phyloP scores from a whole-genome alignment of 257 asterid species.

The Solanum medicagineum region DNA sequence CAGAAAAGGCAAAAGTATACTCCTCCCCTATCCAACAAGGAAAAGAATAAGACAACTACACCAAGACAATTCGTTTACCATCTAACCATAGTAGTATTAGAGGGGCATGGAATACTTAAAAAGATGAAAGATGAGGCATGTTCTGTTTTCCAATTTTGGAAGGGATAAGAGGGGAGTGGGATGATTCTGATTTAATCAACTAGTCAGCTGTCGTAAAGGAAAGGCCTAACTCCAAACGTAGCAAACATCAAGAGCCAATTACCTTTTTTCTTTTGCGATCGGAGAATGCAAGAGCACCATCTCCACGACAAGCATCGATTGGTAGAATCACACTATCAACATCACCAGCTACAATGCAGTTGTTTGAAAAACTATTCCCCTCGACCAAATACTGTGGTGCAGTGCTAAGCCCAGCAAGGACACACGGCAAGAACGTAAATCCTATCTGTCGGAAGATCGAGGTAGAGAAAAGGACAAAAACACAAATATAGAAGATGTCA shows the following conservation, averaged over 20 bases:
- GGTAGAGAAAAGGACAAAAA: neutral
- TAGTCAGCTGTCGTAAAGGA: neutral
- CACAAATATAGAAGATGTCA: neutral
- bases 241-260: neutral
- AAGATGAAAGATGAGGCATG: neutral
- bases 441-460: slow-evolving; percentile 45
- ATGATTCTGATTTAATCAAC: neutral
- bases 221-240: neutral
- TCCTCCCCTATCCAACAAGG: neutral
- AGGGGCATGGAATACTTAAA: neutral
- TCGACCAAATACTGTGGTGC: slow-evolving; percentile 67
- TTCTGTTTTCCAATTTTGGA: neutral
- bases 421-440: slow-evolving; percentile 96
- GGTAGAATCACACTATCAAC: slow-evolving; percentile 90
- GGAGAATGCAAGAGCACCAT: slow-evolving; percentile 73
- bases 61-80: neutral
- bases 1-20: neutral
- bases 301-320: slow-evolving; percentile 78
- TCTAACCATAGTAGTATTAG: neutral
- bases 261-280: slow-evolving; percentile 35
- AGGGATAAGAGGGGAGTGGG: neutral
- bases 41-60: neutral
- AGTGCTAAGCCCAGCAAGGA: slow-evolving; percentile 74
- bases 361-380: slow-evolving; percentile 13
- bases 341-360: slow-evolving; percentile 49